These are phyloP conservation scores for Tubosaeta sp. DNA, from an alignment of 768 basidiomycete species.

Conservation along the genomic window DNA sequence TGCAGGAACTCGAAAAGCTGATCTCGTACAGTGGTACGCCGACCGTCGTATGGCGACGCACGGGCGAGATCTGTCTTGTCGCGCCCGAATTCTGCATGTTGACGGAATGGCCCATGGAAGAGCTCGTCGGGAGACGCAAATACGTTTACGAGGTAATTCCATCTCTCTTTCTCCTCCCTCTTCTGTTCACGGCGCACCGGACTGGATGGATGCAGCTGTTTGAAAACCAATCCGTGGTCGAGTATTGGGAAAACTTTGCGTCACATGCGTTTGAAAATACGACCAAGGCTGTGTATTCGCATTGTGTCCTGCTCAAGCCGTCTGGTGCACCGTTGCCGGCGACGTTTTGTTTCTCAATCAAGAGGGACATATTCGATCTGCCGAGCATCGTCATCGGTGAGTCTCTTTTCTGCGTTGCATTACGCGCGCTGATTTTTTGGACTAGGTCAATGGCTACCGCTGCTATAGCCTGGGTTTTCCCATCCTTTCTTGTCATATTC, in stretches of 20 bases:
- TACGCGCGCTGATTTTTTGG: neutral
- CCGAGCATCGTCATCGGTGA: slow-evolving; percentile 85
- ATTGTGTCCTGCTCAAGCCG: slow-evolving; percentile 85
- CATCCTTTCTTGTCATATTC: neutral
- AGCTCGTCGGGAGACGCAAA: slow-evolving; percentile 58
- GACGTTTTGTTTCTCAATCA: slow-evolving; percentile 94
- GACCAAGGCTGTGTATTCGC: slow-evolving; percentile 90
- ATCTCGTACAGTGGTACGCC: slow-evolving; percentile 97
- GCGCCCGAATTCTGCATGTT: slow-evolving; percentile 95
- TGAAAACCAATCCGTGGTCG: slow-evolving; percentile 91
- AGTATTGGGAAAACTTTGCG: slow-evolving; percentile 96
- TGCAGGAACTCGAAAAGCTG: slow-evolving; percentile 90
- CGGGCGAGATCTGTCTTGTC: slow-evolving; percentile 96
- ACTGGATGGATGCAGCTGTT: slow-evolving; percentile 55
- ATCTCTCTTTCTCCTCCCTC: slow-evolving; percentile 8
- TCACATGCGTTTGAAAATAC: slow-evolving; percentile 97
- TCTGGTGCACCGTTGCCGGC: slow-evolving; percentile 81
- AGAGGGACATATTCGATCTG: slow-evolving; percentile 87
- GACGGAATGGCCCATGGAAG: slow-evolving; percentile 85
- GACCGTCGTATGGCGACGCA: slow-evolving; percentile 95
- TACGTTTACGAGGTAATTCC: slow-evolving; percentile 39
- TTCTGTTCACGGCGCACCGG: slow-evolving; percentile 14
- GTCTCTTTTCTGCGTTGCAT: slow-evolving; percentile 14
- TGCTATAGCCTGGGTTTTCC: slow-evolving; percentile 44
- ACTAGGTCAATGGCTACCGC: slow-evolving; percentile 82